A percentile compares a stretch with the other conserved stretches of the same genome.
phyloP scores from a whole-genome alignment of 2,329 filamentous ascomycete species.

The Penicillium griseofulvum region DNA sequence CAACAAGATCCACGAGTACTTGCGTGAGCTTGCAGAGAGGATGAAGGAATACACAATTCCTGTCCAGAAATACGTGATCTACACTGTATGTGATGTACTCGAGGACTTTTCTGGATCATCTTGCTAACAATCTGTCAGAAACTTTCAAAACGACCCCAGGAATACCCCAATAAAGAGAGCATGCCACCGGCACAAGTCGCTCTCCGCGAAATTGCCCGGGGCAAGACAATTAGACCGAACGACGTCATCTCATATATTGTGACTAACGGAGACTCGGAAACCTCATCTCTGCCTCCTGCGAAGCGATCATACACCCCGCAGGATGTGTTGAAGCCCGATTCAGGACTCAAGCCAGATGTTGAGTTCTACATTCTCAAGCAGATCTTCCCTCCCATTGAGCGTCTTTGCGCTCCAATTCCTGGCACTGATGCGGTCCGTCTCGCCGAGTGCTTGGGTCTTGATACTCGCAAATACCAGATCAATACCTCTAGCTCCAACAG shows the following conservation, averaged over 20 bases:
- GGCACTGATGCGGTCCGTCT: conserved; percentile 88
- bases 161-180: conserved; percentile 89
- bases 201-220: conserved; percentile 78
- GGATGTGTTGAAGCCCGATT: conserved; percentile 76
- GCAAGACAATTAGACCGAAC: conserved; percentile 84
- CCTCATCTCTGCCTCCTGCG: conserved; percentile 60
- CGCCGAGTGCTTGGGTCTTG: conserved; percentile 89
- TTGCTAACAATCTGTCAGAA: conserved; percentile 51
- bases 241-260: conserved; percentile 97
- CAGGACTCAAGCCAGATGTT: conserved; percentile 78
- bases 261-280: conserved; percentile 66
- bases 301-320: conserved; percentile 87
- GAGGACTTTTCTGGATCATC: background rate
- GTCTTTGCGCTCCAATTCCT: conserved; percentile 91
- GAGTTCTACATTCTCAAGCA: conserved; percentile 99
- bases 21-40: conserved; percentile 76
- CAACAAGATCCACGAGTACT: conserved; percentile 87
- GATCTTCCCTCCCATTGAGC: conserved; percentile 95
- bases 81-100: conserved; percentile 57
- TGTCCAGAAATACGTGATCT: conserved; percentile 89
- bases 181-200: conserved; percentile 99
- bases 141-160: conserved; percentile 86
- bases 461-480: conserved; percentile 81
- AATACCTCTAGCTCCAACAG: conserved; percentile 55
- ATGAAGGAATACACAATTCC: conserved; percentile 80